A percentile compares a stretch with the other conserved stretches of the same genome.
These are phyloP conservation scores for Claviceps pusilla DNA, from an alignment of 2,329 filamentous ascomycete species.

Conservation along the genomic window DNA sequence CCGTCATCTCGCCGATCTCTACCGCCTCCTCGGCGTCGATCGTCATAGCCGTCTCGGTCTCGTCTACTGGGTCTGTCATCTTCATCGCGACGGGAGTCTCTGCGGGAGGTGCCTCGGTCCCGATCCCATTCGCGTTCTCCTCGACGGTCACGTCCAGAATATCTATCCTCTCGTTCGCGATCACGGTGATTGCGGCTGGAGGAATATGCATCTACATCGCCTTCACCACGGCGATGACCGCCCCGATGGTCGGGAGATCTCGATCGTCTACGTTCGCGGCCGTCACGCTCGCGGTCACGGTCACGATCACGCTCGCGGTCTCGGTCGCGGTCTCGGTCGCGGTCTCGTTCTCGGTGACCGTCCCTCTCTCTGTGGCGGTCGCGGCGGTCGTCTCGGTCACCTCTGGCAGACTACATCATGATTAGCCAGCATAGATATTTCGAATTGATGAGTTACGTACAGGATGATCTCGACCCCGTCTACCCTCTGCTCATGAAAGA, in stretches of 20 bases:
- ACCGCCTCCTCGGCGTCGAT: slow-evolving; percentile 38
- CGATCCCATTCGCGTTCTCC: slow-evolving; percentile 66
- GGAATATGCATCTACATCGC: slow-evolving; percentile 76
- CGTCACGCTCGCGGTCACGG: slow-evolving; percentile 44
- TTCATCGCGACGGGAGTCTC: slow-evolving; percentile 51
- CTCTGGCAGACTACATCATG: slow-evolving; percentile 13
- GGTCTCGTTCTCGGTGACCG: slow-evolving; percentile 26
- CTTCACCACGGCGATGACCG: slow-evolving; percentile 54
- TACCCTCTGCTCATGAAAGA: slow-evolving; percentile 26
- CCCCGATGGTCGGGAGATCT: slow-evolving; percentile 62
- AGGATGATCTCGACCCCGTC: slow-evolving; percentile 40
- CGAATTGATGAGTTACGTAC: slow-evolving; percentile 23
- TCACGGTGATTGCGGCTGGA: slow-evolving; percentile 86
- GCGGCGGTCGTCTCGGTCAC: slow-evolving; percentile 19
- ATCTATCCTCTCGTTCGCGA: slow-evolving; percentile 84
- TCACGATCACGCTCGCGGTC: slow-evolving; percentile 43
- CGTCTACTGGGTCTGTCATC: slow-evolving; percentile 41
- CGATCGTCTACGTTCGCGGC: slow-evolving; percentile 57
- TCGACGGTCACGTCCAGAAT: slow-evolving; percentile 52
- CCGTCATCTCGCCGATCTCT: slow-evolving; percentile 27
- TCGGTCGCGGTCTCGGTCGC: background rate
- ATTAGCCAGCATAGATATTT: slow-evolving; percentile 8
- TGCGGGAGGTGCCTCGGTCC: slow-evolving; percentile 46
- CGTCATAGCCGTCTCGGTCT: slow-evolving; percentile 39
- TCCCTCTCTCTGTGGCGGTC: slow-evolving; percentile 40